phyloP scores from a whole-genome alignment of 1,284 basidiomycete species.

The Naganishia albida region DNA sequence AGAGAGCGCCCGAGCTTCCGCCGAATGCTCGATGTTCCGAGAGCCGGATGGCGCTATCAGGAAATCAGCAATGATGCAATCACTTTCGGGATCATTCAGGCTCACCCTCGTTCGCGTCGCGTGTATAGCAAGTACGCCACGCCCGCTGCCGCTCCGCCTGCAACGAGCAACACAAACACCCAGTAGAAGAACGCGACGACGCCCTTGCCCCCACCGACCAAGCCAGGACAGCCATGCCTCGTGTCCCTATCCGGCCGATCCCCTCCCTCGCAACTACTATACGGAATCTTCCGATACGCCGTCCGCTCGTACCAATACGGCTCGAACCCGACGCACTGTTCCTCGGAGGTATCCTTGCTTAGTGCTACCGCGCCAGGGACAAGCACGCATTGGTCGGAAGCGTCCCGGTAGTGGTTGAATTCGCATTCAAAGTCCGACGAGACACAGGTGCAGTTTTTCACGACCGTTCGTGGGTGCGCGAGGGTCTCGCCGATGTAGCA shows the following conservation, averaged over 20 bases:
- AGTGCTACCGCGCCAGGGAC: constrained; percentile 67
- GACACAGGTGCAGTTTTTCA: constrained; percentile 72
- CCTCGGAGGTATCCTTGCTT: constrained; percentile 57
- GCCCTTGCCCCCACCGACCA: constrained; percentile 56
- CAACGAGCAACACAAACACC: constrained; percentile 65
- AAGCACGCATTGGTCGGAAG: constrained; percentile 70
- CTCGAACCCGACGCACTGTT: constrained; percentile 62
- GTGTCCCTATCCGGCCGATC: constrained; percentile 74
- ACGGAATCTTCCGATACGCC: constrained; percentile 81
- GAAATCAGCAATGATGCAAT: constrained; percentile 7
- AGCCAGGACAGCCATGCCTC: constrained; percentile 74
- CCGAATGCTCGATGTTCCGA: constrained; percentile 60
- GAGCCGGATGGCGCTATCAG: constrained; percentile 70
- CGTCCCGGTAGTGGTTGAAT: constrained; percentile 79
- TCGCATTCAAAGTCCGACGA: constrained; percentile 88
- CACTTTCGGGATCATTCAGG: constrained; percentile 38
- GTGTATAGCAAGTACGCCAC: constrained; percentile 77
- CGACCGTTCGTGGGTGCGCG: constrained; percentile 61
- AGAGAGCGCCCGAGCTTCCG: constrained; percentile 61
- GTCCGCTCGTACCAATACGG: constrained; percentile 90
- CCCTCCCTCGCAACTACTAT: constrained; percentile 77
- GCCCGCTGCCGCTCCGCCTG: constrained; percentile 70
- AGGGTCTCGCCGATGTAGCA: constrained; percentile 75
- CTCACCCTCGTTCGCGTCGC: constrained; percentile 69
- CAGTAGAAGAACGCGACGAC: constrained; percentile 74